Evolutionary conservation across 495 filamentous ascomycete species (phyloP).

Genomic region (Aspergillus hancockii): DNA sequence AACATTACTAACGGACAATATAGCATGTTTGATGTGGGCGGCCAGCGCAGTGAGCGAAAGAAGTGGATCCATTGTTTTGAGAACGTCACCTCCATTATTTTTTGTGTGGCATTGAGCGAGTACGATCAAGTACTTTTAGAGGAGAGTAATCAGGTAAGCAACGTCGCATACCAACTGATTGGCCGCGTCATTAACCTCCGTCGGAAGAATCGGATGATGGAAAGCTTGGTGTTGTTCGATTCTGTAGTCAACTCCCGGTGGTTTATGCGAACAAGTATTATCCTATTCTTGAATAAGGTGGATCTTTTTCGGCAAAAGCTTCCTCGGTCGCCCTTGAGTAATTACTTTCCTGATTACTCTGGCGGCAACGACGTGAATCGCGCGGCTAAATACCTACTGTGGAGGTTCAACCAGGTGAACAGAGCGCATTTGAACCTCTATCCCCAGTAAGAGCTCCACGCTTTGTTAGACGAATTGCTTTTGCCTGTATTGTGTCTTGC

Average conservation of each 20-base stretch:
- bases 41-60: conserved; percentile 94
- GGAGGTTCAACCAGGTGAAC: conserved; percentile 99
- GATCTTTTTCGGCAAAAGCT: conserved; percentile 97
- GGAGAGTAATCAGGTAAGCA: conserved; percentile 89
- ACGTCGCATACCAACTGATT: background rate
- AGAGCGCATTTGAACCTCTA: conserved; percentile 94
- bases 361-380: conserved; percentile 97
- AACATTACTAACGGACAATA: conserved; percentile 19
- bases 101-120: conserved; percentile 97
- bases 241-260: conserved; percentile 98
- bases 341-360: conserved; percentile 97
- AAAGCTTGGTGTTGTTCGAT: conserved; percentile 95
- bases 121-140: conserved; percentile 97
- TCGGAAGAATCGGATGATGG: conserved; percentile 95
- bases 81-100: conserved; percentile 99
- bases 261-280: conserved; percentile 99
- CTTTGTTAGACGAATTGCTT: background rate
- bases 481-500: background rate
- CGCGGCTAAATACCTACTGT: conserved; percentile 94
- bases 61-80: conserved; percentile 99
- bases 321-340: conserved; percentile 80
- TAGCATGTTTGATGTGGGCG: conserved; percentile 99
- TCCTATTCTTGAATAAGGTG: conserved; percentile 97
- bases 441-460: conserved; percentile 74
- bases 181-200: conserved; percentile 9